phyloP scores from a whole-genome alignment of 1,284 basidiomycete genomes.

The Austropuccinia psidii region DNA sequence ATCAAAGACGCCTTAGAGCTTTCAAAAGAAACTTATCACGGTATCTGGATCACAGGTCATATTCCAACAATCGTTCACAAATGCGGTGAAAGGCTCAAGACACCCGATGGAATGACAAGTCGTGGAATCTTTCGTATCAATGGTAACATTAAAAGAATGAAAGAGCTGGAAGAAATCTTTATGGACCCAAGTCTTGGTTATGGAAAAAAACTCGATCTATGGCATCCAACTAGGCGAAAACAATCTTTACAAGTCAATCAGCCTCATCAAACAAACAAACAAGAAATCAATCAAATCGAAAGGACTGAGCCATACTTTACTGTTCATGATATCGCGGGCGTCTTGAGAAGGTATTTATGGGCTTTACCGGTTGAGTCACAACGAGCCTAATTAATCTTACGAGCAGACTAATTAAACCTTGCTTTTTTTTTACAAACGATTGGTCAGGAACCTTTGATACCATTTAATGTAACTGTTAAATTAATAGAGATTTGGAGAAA shows the following conservation, averaged over 20 bases:
- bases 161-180: neutral
- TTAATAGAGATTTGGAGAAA: neutral
- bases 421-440: neutral
- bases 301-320: neutral
- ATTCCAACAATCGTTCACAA: neutral
- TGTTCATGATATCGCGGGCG: neutral
- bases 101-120: neutral
- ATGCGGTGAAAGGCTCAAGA: neutral
- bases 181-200: neutral
- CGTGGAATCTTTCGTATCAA: neutral
- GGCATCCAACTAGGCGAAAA: neutral
- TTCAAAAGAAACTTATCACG: neutral
- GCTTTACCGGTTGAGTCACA: constrained; percentile 8
- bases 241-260: neutral
- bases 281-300: neutral
- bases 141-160: neutral
- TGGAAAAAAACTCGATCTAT: neutral
- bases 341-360: neutral
- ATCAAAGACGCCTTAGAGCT: neutral
- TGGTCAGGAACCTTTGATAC: neutral
- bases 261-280: neutral
- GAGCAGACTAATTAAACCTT: neutral
- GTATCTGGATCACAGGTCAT: neutral
- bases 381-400: neutral
- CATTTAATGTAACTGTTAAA: neutral